These are phyloP conservation scores for Henckelia pumila DNA, from an alignment of 257 asterid species.

Conservation along the genomic window DNA sequence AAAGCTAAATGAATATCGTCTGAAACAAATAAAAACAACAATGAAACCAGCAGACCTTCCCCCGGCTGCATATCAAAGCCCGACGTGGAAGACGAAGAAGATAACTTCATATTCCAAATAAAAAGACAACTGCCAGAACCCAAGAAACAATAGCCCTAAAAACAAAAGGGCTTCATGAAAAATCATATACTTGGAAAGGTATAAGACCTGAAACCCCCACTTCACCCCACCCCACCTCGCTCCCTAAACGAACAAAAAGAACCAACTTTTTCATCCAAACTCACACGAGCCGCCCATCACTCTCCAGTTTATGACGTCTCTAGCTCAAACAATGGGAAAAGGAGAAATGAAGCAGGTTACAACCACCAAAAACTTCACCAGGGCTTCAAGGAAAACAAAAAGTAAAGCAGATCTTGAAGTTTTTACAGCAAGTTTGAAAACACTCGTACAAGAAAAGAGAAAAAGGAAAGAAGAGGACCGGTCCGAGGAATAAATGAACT, in stretches of 20 bases:
- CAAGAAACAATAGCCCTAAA: slow-evolving; percentile 26
- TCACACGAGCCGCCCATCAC: slow-evolving; percentile 35
- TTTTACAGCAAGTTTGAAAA: slow-evolving; percentile 30
- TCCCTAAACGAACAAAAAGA: slow-evolving; percentile 35
- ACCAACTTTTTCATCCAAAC: slow-evolving; percentile 49
- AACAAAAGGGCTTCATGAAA: slow-evolving; percentile 27
- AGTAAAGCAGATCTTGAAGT: slow-evolving; percentile 60
- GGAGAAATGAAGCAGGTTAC: slow-evolving; percentile 25
- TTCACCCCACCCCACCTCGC: slow-evolving; percentile 42
- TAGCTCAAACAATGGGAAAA: background rate
- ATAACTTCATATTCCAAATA: slow-evolving; percentile 67
- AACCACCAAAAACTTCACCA: slow-evolving; percentile 24
- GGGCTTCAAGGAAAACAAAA: slow-evolving; percentile 31
- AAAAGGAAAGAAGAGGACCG: slow-evolving; percentile 33
- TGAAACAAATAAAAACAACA: background rate
- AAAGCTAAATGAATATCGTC: slow-evolving; percentile 15
- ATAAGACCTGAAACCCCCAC: slow-evolving; percentile 16
- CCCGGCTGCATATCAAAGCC: slow-evolving; percentile 68
- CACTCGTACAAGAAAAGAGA: slow-evolving; percentile 38
- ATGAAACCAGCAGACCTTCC: slow-evolving; percentile 48
- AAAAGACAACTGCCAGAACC: slow-evolving; percentile 24
- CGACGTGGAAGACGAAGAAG: slow-evolving; percentile 44
- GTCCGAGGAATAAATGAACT: slow-evolving; percentile 38
- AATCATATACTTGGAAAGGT: slow-evolving; percentile 14
- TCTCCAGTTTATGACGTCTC: slow-evolving; percentile 2